phyloP scores from a whole-genome alignment of 768 basidiomycete species.

The Lactifluus piperatus region DNA sequence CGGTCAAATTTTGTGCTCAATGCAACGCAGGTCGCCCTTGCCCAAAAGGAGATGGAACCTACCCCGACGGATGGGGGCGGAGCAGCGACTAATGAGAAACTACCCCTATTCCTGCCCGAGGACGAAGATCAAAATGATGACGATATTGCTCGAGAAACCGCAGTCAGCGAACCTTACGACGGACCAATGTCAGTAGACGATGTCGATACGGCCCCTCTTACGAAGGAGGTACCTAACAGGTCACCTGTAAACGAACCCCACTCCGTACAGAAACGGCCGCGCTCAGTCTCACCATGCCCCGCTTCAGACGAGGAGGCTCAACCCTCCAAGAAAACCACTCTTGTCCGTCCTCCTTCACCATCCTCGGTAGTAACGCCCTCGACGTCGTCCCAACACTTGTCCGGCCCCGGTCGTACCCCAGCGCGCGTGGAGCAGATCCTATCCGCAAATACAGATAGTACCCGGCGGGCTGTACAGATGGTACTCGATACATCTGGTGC shows the following conservation, averaged over 20 bases:
- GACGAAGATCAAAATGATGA: neutral
- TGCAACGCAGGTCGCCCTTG: conserved; percentile 9
- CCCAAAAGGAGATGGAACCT: neutral
- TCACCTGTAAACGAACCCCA: neutral
- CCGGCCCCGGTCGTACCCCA: conserved; percentile 14
- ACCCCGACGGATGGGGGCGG: neutral
- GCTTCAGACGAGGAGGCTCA: neutral
- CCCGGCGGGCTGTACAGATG: conserved; percentile 31
- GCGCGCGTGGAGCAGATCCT: conserved; percentile 19
- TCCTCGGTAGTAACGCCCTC: neutral
- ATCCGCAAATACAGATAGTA: conserved; percentile 13
- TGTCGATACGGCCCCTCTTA: neutral
- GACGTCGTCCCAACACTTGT: neutral
- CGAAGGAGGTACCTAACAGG: neutral
- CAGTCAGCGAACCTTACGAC: neutral
- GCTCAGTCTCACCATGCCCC: neutral
- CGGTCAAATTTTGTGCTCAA: conserved; percentile 20
- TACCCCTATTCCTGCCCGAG: conserved; percentile 9
- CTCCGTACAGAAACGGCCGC: conserved; percentile 2
- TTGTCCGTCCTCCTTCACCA: neutral
- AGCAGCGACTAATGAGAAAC: neutral
- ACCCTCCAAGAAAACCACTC: neutral
- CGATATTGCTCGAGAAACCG: neutral
- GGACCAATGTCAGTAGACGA: neutral
- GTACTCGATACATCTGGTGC: conserved; percentile 46